A percentile compares a stretch with the other conserved stretches of the same genome.
phyloP scores from a whole-genome alignment of 2,329 filamentous ascomycete genomes.

The Fusarium tanahbumbuense region DNA sequence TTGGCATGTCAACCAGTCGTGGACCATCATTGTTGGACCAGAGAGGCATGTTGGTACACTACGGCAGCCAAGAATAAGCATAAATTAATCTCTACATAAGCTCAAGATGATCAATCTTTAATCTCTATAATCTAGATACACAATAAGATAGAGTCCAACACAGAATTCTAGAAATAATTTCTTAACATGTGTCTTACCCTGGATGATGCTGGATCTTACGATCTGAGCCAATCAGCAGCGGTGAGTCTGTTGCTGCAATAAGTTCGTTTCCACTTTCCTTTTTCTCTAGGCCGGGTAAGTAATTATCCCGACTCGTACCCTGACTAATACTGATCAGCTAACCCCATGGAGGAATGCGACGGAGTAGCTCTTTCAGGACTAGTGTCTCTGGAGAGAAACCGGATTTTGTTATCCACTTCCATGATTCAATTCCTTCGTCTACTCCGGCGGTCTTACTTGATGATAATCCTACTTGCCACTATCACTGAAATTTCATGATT shows the following conservation, averaged over 20 bases:
- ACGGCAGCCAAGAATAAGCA: neutral
- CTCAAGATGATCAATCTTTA: neutral
- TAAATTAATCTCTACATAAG: constrained; percentile 11
- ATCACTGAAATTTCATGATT: neutral
- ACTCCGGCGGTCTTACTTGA: neutral
- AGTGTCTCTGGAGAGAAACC: neutral
- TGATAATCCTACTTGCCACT: neutral
- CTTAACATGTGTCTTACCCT: neutral
- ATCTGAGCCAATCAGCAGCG: neutral
- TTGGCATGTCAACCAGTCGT: too few species aligned
- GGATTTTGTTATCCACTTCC: neutral
- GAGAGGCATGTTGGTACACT: too few species aligned
- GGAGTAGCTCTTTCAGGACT: neutral
- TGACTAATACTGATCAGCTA: neutral
- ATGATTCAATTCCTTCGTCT: neutral
- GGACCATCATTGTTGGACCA: too few species aligned
- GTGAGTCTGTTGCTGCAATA: too few species aligned
- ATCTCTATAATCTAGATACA: neutral
- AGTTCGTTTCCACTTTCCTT: neutral
- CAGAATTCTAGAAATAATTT: neutral
- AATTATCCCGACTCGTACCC: neutral
- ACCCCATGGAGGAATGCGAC: neutral
- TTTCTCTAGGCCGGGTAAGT: neutral
- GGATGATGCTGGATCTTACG: too few species aligned
- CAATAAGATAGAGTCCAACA: neutral